Evolutionary conservation across 164 flowering plant species (phyloP).

Genomic region (Magnolia officinalis): DNA sequence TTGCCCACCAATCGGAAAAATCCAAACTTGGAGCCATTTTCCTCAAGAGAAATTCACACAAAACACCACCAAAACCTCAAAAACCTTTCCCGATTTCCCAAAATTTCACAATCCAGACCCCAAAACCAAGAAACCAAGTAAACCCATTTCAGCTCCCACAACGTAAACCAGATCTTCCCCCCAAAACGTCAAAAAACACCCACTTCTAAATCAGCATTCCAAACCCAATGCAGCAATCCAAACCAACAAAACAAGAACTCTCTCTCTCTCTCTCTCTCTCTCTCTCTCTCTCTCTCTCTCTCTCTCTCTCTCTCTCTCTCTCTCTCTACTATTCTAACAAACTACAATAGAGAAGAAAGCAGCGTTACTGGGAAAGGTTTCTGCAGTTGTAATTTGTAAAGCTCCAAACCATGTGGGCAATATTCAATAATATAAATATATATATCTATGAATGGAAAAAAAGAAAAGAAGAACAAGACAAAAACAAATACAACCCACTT

Average conservation of each 20-base stretch:
- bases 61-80: background rate
- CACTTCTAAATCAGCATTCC: conserved; percentile 21
- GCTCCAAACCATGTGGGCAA: conserved; percentile 34
- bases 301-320: conserved; percentile 16
- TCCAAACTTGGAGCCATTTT: conserved; percentile 57
- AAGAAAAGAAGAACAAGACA: background rate
- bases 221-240: conserved; percentile 33
- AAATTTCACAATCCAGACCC: conserved; percentile 26
- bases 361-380: conserved; percentile 51
- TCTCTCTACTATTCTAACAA: conserved; percentile 18
- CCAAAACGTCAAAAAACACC: conserved; percentile 14
- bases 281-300: conserved; percentile 17
- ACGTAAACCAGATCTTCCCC: conserved; percentile 21
- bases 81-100: background rate
- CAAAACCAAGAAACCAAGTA: conserved; percentile 49
- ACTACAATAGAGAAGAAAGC: conserved; percentile 22
- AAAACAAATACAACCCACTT: conserved; percentile 23
- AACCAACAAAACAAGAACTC: conserved; percentile 12
- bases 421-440: conserved; percentile 23
- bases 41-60: background rate
- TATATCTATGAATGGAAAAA: too few species aligned
- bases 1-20: conserved; percentile 52
- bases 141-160: conserved; percentile 24
- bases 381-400: conserved; percentile 54
- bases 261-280: conserved; percentile 21